phyloP scores from a whole-genome alignment of 257 asterid genomes.

The Jacaranda copaia region DNA sequence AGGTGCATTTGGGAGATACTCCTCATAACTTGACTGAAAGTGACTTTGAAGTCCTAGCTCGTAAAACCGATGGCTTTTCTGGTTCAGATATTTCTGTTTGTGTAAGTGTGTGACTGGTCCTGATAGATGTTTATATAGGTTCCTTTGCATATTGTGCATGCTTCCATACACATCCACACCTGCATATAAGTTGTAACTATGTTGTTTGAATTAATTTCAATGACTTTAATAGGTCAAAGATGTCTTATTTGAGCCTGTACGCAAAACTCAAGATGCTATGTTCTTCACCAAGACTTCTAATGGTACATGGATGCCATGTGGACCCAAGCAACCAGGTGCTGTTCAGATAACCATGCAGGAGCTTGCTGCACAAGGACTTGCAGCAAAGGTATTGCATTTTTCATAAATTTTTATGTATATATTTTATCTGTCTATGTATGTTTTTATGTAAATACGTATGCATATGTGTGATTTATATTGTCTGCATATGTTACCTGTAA shows the following conservation, averaged over 20 bases:
- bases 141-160: not conserved
- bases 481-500: not conserved
- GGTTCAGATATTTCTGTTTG: slow-evolving; percentile 84
- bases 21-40: slow-evolving; percentile 75
- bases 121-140: slow-evolving; percentile 14
- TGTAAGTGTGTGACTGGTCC: slow-evolving; percentile 50
- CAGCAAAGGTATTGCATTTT: slow-evolving; percentile 63
- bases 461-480: not conserved
- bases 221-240: slow-evolving; percentile 78
- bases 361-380: slow-evolving; percentile 85
- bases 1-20: slow-evolving; percentile 89
- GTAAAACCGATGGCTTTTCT: slow-evolving; percentile 78
- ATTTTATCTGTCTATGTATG: not conserved
- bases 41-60: slow-evolving; percentile 70
- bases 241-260: slow-evolving; percentile 94
- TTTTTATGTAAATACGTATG: slow-evolving; percentile 14
- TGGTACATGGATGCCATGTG: slow-evolving; percentile 88
- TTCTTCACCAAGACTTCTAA: slow-evolving; percentile 64
- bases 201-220: slow-evolving; percentile 3
- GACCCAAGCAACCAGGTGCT: slow-evolving; percentile 87
- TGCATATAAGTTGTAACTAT: not conserved
- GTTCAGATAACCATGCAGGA: slow-evolving; percentile 88
- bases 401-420: not conserved
- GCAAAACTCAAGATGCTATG: slow-evolving; percentile 98
- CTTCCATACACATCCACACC: not conserved